Conservation (phyloP, 2,329 filamentous ascomycete species). For the Pseudofabraea citricarpa region DNA sequence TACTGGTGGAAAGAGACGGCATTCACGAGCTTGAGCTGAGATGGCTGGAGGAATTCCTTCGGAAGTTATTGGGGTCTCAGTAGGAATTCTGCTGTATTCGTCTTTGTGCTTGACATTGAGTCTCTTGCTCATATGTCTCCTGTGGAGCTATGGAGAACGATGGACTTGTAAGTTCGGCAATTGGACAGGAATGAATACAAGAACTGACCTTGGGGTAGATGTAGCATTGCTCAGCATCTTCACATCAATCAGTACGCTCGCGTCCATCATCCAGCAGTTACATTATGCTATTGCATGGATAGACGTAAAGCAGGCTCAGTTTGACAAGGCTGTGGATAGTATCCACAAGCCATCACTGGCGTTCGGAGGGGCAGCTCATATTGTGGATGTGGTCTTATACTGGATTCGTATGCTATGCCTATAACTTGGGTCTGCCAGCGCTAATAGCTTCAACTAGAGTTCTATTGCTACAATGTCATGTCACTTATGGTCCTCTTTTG, state of each 20-base stretch:
- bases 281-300: constrained; percentile 22
- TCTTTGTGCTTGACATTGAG: constrained; percentile 18
- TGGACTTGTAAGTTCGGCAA: constrained; percentile 21
- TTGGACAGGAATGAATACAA: no score
- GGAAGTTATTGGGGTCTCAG: constrained; percentile 19
- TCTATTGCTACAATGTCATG: constrained; percentile 46
- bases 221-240: constrained; percentile 23
- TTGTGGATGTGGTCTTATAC: constrained; percentile 38
- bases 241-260: constrained; percentile 21
- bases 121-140: constrained; percentile 18
- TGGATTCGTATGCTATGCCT: constrained; percentile 38
- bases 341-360: constrained; percentile 35
- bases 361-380: constrained; percentile 35
- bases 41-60: constrained; percentile 18
- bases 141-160: constrained; percentile 26
- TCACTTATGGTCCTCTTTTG: constrained; percentile 41
- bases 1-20: background rate
- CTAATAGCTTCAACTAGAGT: constrained; percentile 33
- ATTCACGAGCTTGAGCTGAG: background rate
- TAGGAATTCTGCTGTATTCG: constrained; percentile 25
- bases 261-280: constrained; percentile 25
- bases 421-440: no score
- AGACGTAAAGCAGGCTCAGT: constrained; percentile 26
- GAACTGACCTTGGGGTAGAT: constrained; percentile 12
- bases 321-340: constrained; percentile 29